A percentile compares a stretch with the other conserved stretches of the same genome.
phyloP scores from a whole-genome alignment of 371 early-diverging fungal species.

The Paraphysoderma sedebokerense region DNA sequence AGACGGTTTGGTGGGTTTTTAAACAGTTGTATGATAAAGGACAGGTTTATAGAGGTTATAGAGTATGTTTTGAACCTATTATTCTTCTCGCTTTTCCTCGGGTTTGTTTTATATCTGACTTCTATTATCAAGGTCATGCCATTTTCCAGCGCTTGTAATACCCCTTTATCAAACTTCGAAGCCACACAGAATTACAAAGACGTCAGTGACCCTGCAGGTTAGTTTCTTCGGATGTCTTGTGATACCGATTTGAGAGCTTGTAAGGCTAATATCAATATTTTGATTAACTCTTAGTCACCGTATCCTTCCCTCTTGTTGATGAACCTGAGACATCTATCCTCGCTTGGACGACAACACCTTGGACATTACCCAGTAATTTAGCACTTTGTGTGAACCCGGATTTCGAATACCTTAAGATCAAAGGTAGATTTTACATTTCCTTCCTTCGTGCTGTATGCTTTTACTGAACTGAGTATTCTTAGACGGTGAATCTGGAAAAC shows the following conservation, averaged over 20 bases:
- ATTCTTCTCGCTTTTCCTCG: not conserved
- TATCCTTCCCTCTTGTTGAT: slow-evolving; percentile 82
- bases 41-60: slow-evolving; percentile 93
- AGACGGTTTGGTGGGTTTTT: slow-evolving; percentile 99
- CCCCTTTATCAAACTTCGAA: slow-evolving; percentile 99
- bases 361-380: slow-evolving; percentile 98
- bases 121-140: slow-evolving; percentile 73
- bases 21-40: slow-evolving; percentile 92
- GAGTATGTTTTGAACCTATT: no score
- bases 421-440: slow-evolving; percentile 22
- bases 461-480: not conserved
- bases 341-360: slow-evolving; percentile 99
- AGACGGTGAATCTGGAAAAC: slow-evolving; percentile 48
- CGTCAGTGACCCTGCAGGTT: slow-evolving; percentile 88
- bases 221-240: slow-evolving; percentile 4
- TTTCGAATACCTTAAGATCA: slow-evolving; percentile 91
- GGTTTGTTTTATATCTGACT: not conserved
- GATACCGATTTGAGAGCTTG: not conserved
- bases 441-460: not conserved
- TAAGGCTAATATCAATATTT: not conserved
- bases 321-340: slow-evolving; percentile 70
- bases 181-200: slow-evolving; percentile 99
- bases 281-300: slow-evolving; percentile 37
- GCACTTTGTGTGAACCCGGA: slow-evolving; percentile 88
- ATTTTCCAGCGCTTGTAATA: slow-evolving; percentile 92